These are phyloP conservation scores for Monosporozyma servazzii DNA, from an alignment of 805 yeast species.

Conservation along the genomic window DNA sequence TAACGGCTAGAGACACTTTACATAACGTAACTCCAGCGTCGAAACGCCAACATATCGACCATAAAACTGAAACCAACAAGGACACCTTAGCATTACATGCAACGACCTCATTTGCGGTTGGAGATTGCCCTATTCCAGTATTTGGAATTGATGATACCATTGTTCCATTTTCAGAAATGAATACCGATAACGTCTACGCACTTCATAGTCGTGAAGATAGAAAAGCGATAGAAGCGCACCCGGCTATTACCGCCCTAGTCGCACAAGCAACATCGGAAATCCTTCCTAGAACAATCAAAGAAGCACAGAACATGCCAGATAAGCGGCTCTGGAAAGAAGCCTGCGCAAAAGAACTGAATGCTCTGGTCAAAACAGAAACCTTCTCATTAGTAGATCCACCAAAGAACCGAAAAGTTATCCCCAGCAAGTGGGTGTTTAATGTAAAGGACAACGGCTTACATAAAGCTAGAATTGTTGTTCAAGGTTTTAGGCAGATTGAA, in stretches of 20 bases:
- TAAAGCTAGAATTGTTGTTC: constrained; percentile 22
- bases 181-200: too few relatives aligned
- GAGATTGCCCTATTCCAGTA: too few relatives aligned
- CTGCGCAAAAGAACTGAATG: constrained; percentile 2
- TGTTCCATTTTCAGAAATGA: too few relatives aligned
- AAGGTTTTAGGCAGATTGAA: constrained; percentile 17
- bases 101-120: too few relatives aligned
- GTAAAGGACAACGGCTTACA: constrained; percentile 8
- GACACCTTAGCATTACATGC: too few relatives aligned
- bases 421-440: constrained; percentile 16
- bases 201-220: too few relatives aligned
- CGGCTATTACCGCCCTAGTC: background rate
- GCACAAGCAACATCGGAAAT: background rate
- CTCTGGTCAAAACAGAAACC: constrained; percentile 4
- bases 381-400: constrained; percentile 7
- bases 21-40: too few relatives aligned
- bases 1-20: background rate
- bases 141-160: too few relatives aligned
- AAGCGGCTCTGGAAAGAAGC: constrained; percentile 3
- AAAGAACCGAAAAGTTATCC: constrained; percentile 5
- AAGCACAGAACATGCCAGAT: background rate
- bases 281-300: background rate
- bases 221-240: too few relatives aligned
- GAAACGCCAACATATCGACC: too few relatives aligned
- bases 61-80: too few relatives aligned